Evolutionary conservation across 208 protist genomes (phyloP), one percentile per base, ranked within the genome.

Genomic region (Crithidia acanthocephali): DNA sequence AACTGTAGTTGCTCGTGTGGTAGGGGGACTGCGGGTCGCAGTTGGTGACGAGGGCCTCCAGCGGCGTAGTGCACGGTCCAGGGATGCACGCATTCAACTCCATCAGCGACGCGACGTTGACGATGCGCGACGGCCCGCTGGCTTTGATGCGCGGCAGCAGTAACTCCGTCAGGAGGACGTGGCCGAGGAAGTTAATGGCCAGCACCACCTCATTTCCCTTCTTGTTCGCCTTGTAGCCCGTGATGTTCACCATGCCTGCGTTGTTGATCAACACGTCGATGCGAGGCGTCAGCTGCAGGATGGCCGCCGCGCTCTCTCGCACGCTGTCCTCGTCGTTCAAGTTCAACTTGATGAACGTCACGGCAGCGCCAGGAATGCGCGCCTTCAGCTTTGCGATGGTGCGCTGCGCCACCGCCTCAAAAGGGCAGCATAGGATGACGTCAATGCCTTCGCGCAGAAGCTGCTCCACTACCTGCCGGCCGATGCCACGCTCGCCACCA

Each of bases 201-300:
- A 88, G 62, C 16, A 85, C 69, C 62, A 81, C 76, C 53, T 88
- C 83, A 57, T 85, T 79, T 6, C 79, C 83, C 5, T 62, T 68
- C 27, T 48, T 61, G 70, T 87, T 87, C 20, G 75, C 52, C 27
- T 51, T 63, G 42, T 72, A 62, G 23, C 48, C 45, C 0, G 28
- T 13, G 48, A 57, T 72, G 28, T 63, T 72, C 27, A 66, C 63
- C 47, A 88, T 75, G 18, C 79, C 79, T 10, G 83, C 79, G 55
- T 85, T 88, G 68, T 88, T 88, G 68, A 87, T 82, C 35, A 88
- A 76, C n/a, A 88, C 13, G 30, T 88, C 72, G 56, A 85, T 75
- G 62, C 77, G 79, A n/a, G 75, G 60, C 5, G 83, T 85, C 56
- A 71, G 9, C 13, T 50, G 25, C 64, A 74, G 50, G n/a, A 85